Evolutionary conservation across 257 asterid species (phyloP).

Genomic region (Capsicum baccatum): DNA sequence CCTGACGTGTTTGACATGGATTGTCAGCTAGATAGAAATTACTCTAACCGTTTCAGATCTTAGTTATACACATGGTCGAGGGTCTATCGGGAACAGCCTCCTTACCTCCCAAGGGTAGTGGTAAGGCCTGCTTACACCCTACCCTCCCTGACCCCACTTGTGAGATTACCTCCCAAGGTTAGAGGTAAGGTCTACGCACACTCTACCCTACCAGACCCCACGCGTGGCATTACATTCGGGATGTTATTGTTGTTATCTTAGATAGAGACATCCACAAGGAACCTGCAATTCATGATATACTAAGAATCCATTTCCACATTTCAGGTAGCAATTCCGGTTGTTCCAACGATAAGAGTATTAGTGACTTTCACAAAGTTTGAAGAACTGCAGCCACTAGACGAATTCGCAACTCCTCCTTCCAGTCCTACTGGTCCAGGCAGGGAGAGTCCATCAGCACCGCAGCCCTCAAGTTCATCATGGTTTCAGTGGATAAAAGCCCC

Average conservation of each 20-base stretch:
- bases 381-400: conserved; percentile 83
- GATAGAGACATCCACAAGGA: not conserved
- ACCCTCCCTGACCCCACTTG: not conserved
- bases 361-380: conserved; percentile 93
- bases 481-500: conserved; percentile 95
- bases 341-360: conserved; percentile 86
- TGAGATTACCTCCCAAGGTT: not conserved
- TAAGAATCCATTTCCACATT: conserved; percentile 30
- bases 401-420: conserved; percentile 86
- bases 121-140: not conserved
- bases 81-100: not conserved
- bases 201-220: not conserved
- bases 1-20: not conserved
- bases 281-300: not conserved
- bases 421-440: conserved; percentile 62
- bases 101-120: not conserved
- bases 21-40: not conserved
- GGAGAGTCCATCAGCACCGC: conserved; percentile 59
- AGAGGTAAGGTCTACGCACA: not conserved
- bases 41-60: not conserved
- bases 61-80: not conserved
- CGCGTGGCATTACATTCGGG: not conserved
- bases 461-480: conserved; percentile 78
- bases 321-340: conserved; percentile 94
- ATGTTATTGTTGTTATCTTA: not conserved